Base-by-base conservation (phyloP, 2,329 filamentous ascomycete species). In the Ciborinia camelliae region DNA sequence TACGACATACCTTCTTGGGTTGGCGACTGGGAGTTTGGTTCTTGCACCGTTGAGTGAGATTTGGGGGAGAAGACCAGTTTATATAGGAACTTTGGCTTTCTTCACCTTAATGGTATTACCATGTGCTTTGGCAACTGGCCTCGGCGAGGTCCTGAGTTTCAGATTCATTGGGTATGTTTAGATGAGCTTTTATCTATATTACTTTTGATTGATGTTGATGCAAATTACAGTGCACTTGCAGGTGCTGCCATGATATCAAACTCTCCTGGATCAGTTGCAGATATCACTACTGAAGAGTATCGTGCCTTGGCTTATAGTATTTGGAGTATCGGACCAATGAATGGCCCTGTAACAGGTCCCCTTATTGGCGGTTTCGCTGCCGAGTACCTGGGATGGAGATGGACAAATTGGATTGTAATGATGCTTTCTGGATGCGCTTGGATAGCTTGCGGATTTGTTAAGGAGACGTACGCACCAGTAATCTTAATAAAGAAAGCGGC, bases 161-260 rank as follows among this genome's bases (percentile, higher is more conserved):
- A 83, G 91, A 30, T 93, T 92, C 75, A 85, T 95, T 68, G 88
- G 86, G 82, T 85, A 76, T 66, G 81, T 76, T 35, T 8, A n/a
- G n/a, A 37, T n/a, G 20, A 45, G 26, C 39, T 23, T 9, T n/a
- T n/a, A n/a, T n/a, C n/a, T n/a, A n/a, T n/a, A 30, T 12, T 54
- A 37, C 32, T 9, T n/a, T 52, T n/a, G 23, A 4, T 47, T 26
- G 23, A 15, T 53, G 20, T 64, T 70, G 58, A 70, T 47, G 15
- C 14, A 14, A 23, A n/a, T n/a, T 43, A 71, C 72, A 68, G 80
- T 37, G 89, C 88, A 9, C 76, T 92, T 63, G 91, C 88, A 60
- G 90, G 91, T 4, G 85, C 90, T 7, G 91, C 90, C 50, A 90
- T 96, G 85, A 87, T 97, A 32, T 86, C 87, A 15, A 96, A 96